Evolutionary conservation across 441 rosid genomes (phyloP).

Genomic region (Populus tomentosa): DNA sequence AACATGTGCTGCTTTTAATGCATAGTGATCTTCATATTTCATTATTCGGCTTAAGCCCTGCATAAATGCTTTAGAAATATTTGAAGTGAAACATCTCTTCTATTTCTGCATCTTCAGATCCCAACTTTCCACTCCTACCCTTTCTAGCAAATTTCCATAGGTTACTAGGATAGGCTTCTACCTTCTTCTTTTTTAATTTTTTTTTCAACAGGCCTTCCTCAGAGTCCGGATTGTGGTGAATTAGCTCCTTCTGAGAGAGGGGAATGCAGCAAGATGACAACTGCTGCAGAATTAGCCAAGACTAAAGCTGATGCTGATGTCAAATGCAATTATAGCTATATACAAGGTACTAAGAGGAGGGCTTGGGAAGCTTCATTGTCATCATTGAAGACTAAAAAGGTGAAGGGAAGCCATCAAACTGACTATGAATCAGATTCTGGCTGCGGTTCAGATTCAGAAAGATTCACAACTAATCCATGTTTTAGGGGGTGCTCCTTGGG

Average conservation of each 20-base stretch:
- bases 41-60: not conserved
- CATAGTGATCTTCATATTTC: too few species aligned
- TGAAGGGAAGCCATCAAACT: constrained; percentile 51
- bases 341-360: constrained; percentile 47
- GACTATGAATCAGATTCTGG: constrained; percentile 27
- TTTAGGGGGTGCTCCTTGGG: constrained; percentile 26
- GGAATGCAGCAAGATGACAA: constrained; percentile 26
- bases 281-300: constrained; percentile 27
- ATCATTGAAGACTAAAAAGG: constrained; percentile 71
- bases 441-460: constrained; percentile 22
- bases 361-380: constrained; percentile 72
- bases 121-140: not conserved
- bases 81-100: not conserved
- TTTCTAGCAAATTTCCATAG: not conserved
- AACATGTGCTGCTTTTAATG: not conserved
- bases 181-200: not conserved
- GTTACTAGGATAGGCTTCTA: not conserved
- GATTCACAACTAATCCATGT: constrained; percentile 20
- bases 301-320: constrained; percentile 27
- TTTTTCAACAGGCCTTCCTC: constrained; percentile 30
- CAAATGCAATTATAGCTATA: constrained; percentile 32
- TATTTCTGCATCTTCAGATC: not conserved
- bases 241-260: constrained; percentile 19
- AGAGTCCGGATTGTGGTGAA: constrained; percentile 9
- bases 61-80: not conserved